A percentile compares a stretch with the other conserved stretches of the same genome.
Evolutionary conservation across 345 rosid genomes (phyloP).

Genomic region (Melastoma malabathricum): DNA sequence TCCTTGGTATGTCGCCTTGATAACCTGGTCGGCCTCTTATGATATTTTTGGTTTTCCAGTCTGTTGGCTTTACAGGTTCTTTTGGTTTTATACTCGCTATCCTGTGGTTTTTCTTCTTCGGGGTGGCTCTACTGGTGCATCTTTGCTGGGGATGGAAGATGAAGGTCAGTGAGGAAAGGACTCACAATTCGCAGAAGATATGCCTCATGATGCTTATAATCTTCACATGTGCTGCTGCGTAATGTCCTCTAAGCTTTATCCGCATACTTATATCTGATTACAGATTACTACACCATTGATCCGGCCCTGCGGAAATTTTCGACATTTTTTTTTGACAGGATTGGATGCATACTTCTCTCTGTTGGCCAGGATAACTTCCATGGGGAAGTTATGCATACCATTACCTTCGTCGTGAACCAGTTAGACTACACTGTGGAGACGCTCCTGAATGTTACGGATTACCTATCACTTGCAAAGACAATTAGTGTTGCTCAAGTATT

Average conservation of each 20-base stretch:
- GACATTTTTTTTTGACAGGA: conserved; percentile 25
- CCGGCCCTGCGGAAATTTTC: conserved; percentile 2
- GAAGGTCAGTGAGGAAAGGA: conserved; percentile 34
- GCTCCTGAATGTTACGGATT: conserved; percentile 70
- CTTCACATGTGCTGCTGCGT: conserved; percentile 85
- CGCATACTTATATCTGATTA: neutral
- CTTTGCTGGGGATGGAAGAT: conserved; percentile 63
- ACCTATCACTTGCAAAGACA: conserved; percentile 78
- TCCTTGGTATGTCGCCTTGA: neutral
- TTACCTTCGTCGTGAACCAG: conserved; percentile 82
- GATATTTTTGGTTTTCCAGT: conserved; percentile 29
- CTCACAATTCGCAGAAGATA: conserved; percentile 29
- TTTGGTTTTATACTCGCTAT: conserved; percentile 59
- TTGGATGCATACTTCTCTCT: conserved; percentile 82
- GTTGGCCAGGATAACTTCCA: conserved; percentile 87
- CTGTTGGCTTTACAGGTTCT: conserved; percentile 94
- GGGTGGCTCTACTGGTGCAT: conserved; percentile 52
- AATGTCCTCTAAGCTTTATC: conserved; percentile 21
- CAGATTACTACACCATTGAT: neutral
- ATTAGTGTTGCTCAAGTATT: conserved; percentile 68
- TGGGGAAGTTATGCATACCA: conserved; percentile 53
- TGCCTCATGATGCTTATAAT: conserved; percentile 61
- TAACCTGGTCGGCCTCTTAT: neutral
- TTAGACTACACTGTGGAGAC: conserved; percentile 83
- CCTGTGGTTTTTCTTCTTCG: conserved; percentile 76